These are phyloP conservation scores for Stereocaulon alpinum DNA, from an alignment of 495 filamentous ascomycete species.

Conservation along the genomic window DNA sequence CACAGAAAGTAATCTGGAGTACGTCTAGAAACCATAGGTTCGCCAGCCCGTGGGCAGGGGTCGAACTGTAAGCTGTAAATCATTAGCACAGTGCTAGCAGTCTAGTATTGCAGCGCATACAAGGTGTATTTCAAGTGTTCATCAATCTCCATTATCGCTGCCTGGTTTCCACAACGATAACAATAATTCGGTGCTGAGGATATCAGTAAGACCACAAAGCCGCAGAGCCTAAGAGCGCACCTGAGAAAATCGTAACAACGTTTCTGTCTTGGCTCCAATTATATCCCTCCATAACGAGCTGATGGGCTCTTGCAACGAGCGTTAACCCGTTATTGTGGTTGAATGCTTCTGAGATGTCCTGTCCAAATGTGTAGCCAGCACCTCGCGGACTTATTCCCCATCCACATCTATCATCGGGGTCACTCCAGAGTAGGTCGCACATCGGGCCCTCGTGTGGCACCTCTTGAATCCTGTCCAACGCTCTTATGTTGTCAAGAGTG, in stretches of 20 bases:
- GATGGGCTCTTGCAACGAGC: slow-evolving; percentile 85
- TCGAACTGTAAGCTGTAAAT: slow-evolving; percentile 88
- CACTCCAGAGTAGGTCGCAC: slow-evolving; percentile 97
- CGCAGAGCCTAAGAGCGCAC: slow-evolving; percentile 32
- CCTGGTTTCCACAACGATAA: slow-evolving; percentile 97
- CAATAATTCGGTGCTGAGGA: slow-evolving; percentile 84
- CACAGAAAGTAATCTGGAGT: slow-evolving; percentile 99
- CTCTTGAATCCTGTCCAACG: slow-evolving; percentile 93
- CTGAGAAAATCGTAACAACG: slow-evolving; percentile 97
- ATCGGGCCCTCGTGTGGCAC: slow-evolving; percentile 97
- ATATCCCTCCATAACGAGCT: slow-evolving; percentile 96
- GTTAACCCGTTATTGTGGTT: slow-evolving; percentile 99
- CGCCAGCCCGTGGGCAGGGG: slow-evolving; percentile 90
- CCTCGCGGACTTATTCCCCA: slow-evolving; percentile 97
- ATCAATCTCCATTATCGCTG: slow-evolving; percentile 99
- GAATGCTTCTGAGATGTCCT: slow-evolving; percentile 98
- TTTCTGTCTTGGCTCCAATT: slow-evolving; percentile 97
- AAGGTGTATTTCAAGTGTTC: slow-evolving; percentile 99
- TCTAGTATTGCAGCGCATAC: slow-evolving; percentile 46
- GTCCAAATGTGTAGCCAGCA: slow-evolving; percentile 96
- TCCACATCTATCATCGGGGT: slow-evolving; percentile 95
- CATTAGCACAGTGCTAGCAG: slow-evolving; percentile 14
- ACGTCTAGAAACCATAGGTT: slow-evolving; percentile 96
- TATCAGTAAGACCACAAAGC: slow-evolving; percentile 20
- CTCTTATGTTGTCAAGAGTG: slow-evolving; percentile 94